Evolutionary conservation across 345 rosid genomes (phyloP).

Genomic region (Anastatica hierochuntica): DNA sequence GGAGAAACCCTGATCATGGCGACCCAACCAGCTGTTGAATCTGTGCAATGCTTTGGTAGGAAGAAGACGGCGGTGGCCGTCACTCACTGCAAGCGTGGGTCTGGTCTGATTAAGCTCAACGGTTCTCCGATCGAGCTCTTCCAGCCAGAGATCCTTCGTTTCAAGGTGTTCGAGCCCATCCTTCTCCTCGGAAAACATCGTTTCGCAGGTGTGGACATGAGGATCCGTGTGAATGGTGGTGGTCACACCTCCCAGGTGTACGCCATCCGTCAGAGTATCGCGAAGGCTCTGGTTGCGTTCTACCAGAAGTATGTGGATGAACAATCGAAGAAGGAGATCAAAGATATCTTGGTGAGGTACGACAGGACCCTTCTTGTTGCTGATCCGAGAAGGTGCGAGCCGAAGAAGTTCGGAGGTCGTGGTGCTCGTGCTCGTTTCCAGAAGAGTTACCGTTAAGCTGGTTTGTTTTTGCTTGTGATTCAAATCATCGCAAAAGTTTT

Average conservation of each 20-base stretch:
- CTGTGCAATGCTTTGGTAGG: slow-evolving; percentile 74
- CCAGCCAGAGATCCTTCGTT: slow-evolving; percentile 72
- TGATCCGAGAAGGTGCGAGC: slow-evolving; percentile 91
- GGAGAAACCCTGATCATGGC: slow-evolving; percentile 16
- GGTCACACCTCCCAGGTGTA: slow-evolving; percentile 90
- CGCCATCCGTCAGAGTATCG: slow-evolving; percentile 88
- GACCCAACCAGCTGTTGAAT: slow-evolving; percentile 22
- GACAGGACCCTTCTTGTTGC: slow-evolving; percentile 87
- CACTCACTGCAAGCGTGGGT: slow-evolving; percentile 69
- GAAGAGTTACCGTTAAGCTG: slow-evolving; percentile 77
- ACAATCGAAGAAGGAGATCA: slow-evolving; percentile 88
- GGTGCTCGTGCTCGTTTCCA: slow-evolving; percentile 94
- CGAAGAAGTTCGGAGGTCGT: slow-evolving; percentile 94
- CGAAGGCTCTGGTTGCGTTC: slow-evolving; percentile 73
- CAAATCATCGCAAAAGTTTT: background rate
- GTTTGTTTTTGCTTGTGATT: slow-evolving; percentile 11
- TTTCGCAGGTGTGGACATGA: slow-evolving; percentile 69
- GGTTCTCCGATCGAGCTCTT: slow-evolving; percentile 67
- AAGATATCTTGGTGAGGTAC: too few species aligned
- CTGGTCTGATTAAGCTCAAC: slow-evolving; percentile 57
- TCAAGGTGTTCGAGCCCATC: slow-evolving; percentile 69
- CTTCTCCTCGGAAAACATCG: slow-evolving; percentile 72
- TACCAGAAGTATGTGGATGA: slow-evolving; percentile 87
- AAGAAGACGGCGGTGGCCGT: slow-evolving; percentile 86
- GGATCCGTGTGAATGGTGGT: slow-evolving; percentile 84